Evolutionary conservation across 2,329 filamentous ascomycete genomes (phyloP).

Genomic region (Rutstroemia sp.): DNA sequence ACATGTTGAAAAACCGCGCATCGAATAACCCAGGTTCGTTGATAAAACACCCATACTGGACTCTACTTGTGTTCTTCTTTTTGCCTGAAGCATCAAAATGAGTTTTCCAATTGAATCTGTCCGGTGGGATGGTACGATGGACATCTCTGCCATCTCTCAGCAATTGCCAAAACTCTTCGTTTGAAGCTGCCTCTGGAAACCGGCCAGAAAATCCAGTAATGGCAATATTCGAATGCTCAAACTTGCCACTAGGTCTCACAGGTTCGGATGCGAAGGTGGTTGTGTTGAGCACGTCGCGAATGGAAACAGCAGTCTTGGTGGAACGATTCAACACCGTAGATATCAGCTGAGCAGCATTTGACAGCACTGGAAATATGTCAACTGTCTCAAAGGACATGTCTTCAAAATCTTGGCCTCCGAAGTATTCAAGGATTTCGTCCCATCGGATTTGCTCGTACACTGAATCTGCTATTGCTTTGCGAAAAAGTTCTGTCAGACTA

Average conservation of each 20-base stretch:
- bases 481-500: neutral
- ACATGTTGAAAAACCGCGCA: constrained; percentile 79
- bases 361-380: neutral
- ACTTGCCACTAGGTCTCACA: neutral
- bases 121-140: constrained; percentile 40
- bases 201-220: constrained; percentile 75
- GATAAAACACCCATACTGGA: constrained; percentile 62
- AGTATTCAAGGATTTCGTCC: neutral
- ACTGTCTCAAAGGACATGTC: neutral
- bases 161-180: constrained; percentile 41
- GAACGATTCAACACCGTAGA: neutral
- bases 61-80: constrained; percentile 34
- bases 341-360: neutral
- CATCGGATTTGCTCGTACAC: neutral
- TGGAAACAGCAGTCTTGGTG: neutral
- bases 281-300: neutral
- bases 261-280: neutral
- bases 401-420: neutral
- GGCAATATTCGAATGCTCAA: constrained; percentile 61
- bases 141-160: neutral
- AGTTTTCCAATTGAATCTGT: constrained; percentile 63
- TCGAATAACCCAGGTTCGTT: constrained; percentile 71
- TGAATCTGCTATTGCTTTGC: neutral
- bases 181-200: constrained; percentile 60
- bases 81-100: constrained; percentile 67